A percentile compares a stretch with the other conserved stretches of the same genome.
These are phyloP conservation scores for Mantamonas sphyraenae DNA, from an alignment of 78 protist species.

Conservation along the genomic window DNA sequence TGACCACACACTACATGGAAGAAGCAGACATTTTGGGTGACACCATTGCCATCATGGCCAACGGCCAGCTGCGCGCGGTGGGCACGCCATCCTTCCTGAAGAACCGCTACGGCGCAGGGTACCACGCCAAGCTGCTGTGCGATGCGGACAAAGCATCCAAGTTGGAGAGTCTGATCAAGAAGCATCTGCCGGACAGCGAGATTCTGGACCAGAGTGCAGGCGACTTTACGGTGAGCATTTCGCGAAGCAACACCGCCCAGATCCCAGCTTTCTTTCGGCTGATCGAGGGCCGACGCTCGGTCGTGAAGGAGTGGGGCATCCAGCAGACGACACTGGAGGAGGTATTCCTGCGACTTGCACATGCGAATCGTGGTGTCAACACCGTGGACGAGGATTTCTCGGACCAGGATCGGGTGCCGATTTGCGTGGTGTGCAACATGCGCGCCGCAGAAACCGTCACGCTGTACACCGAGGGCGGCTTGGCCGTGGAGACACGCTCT, in stretches of 20 bases:
- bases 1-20: conserved; percentile 87
- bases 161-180: not conserved
- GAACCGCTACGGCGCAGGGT: not conserved
- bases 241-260: not conserved
- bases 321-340: not conserved
- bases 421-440: too few species aligned
- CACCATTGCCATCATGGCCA: conserved; percentile 46
- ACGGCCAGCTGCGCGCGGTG: conserved; percentile 17
- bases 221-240: not conserved
- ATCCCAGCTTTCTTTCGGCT: not conserved
- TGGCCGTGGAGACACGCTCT: too few species aligned
- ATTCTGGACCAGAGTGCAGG: not conserved
- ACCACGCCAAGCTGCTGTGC: not conserved
- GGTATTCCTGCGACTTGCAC: not conserved
- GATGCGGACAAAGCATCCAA: not conserved
- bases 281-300: not conserved
- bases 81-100: conserved; percentile 31
- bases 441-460: too few species aligned
- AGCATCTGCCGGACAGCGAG: not conserved
- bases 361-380: too few species aligned
- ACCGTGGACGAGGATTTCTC: too few species aligned
- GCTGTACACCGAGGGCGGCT: too few species aligned
- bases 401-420: too few species aligned
- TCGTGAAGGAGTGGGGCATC: not conserved
- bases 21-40: conserved; percentile 70